Base-by-base conservation (phyloP, 2,329 filamentous ascomycete genomes). In the Bipolaris cookei region DNA sequence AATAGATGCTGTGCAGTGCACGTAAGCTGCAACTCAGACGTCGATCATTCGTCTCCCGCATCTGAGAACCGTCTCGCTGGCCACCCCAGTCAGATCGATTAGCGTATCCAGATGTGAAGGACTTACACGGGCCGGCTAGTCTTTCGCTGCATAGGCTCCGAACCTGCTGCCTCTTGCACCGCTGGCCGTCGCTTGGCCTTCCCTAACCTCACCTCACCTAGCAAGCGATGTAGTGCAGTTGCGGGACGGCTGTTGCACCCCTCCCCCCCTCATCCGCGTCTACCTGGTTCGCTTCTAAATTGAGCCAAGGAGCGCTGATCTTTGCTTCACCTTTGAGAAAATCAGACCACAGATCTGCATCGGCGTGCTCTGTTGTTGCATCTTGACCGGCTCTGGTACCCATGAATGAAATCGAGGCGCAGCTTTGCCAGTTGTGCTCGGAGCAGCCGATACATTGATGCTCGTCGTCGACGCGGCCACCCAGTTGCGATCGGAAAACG, bases 301-400 rank as follows among this genome's bases (percentile, higher is more conserved):
- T 14, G 35, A 57, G 53, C 43, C 18, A 56, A 25, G 11, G 25
- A 43, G 28, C 50, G 64, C 51, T 58, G 65, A 67, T 67, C 65
- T 30, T 66, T 63, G 67, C 66, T 63, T 66, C 62, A 51, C 44
- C 46, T 45, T 51, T 48, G 14, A 34, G 28, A 38, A 61, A 49
- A 59, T 70, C 67, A 66, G 64, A 59, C 67, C 65, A 70, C 52
- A 62, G 65, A 69, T 69, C 67, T 62, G 61, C 66, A 51, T 58
- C 47, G 35, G 59, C 30, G 21, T 58, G 48, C 50, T 56, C 44
- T 51, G 41, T n/a, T 41, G 35, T 52, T 45, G 51, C 18, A 44
- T 39, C 42, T 38, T 37, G 30, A 28, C 50, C 56, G 56, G 44
- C 43, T 43, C 45, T 51, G 37, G 47, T 34, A 50, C 51, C 44